These are phyloP conservation scores for Calonectria naviculata DNA, from an alignment of 2,329 filamentous ascomycete genomes.

Conservation along the genomic window DNA sequence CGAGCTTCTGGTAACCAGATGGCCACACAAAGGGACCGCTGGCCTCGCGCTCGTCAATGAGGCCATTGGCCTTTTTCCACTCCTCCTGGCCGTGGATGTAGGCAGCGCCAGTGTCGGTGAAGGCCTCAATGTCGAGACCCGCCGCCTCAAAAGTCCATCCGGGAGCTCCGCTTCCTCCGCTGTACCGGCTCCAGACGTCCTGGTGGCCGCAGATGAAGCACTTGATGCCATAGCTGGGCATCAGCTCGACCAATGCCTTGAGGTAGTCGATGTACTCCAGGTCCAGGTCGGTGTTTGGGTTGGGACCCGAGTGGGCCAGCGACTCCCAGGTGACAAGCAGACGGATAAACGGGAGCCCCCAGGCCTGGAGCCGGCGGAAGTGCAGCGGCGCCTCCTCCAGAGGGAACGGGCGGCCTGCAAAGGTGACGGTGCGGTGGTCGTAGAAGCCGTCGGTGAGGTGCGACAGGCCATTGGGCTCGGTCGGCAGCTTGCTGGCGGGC, in stretches of 20 bases:
- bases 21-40: constrained; percentile 52
- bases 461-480: constrained; percentile 48
- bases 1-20: constrained; percentile 51
- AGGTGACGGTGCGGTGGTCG: constrained; percentile 51
- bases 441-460: constrained; percentile 54
- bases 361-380: constrained; percentile 49
- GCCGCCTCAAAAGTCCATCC: constrained; percentile 55
- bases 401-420: constrained; percentile 51
- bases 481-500: constrained; percentile 53
- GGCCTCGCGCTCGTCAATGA: constrained; percentile 44
- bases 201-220: constrained; percentile 57
- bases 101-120: constrained; percentile 46
- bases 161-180: constrained; percentile 54
- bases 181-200: constrained; percentile 56
- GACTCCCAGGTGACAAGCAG: constrained; percentile 57
- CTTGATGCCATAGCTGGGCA: constrained; percentile 51
- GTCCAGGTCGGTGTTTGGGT: constrained; percentile 47
- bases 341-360: constrained; percentile 52
- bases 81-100: constrained; percentile 51
- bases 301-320: constrained; percentile 47
- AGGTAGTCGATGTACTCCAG: constrained; percentile 53
- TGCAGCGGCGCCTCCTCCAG: constrained; percentile 52
- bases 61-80: constrained; percentile 35
- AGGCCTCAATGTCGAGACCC: constrained; percentile 51
- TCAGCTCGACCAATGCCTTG: constrained; percentile 48